phyloP scores from a whole-genome alignment of 2,329 filamentous ascomycete genomes.

The Xylaria sp. region DNA sequence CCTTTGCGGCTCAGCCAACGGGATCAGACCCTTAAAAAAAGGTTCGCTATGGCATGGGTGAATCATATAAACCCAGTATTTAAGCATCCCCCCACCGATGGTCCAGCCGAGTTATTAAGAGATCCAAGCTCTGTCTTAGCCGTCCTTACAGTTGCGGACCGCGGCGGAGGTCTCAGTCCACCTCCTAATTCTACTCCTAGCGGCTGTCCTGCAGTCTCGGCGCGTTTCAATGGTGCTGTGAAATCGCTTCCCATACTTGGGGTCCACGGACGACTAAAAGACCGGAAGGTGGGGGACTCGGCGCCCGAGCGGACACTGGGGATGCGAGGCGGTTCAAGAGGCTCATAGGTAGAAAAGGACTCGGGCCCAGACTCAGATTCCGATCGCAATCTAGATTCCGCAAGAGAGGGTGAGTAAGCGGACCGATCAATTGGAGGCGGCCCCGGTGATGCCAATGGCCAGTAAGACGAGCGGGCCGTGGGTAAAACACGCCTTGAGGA shows the following conservation, averaged over 20 bases:
- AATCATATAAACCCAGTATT: constrained; percentile 16
- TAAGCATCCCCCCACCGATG: neutral
- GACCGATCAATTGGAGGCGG: constrained; percentile 22
- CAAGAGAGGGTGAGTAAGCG: constrained; percentile 15
- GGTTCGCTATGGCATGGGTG: neutral
- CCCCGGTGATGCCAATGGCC: constrained; percentile 29
- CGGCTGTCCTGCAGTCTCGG: constrained; percentile 10
- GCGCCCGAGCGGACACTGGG: constrained; percentile 30
- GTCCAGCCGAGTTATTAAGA: neutral
- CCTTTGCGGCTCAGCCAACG: neutral
- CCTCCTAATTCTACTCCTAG: neutral
- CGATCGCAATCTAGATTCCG: constrained; percentile 16
- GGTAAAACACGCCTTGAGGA: constrained; percentile 22
- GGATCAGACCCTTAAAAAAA: neutral
- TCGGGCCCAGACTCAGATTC: constrained; percentile 17
- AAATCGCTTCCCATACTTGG: constrained; percentile 14
- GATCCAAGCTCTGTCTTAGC: neutral
- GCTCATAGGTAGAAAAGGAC: constrained; percentile 5
- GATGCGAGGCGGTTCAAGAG: constrained; percentile 25
- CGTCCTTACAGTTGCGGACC: constrained; percentile 13
- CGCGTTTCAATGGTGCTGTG: constrained; percentile 16
- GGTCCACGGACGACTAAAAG: constrained; percentile 33
- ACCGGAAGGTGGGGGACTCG: constrained; percentile 37
- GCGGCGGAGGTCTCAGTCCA: constrained; percentile 22
- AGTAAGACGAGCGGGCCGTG: constrained; percentile 26